Evolutionary conservation across 352 stramenopile genomes (phyloP).

Genomic region (Phytophthora citrophthora): DNA sequence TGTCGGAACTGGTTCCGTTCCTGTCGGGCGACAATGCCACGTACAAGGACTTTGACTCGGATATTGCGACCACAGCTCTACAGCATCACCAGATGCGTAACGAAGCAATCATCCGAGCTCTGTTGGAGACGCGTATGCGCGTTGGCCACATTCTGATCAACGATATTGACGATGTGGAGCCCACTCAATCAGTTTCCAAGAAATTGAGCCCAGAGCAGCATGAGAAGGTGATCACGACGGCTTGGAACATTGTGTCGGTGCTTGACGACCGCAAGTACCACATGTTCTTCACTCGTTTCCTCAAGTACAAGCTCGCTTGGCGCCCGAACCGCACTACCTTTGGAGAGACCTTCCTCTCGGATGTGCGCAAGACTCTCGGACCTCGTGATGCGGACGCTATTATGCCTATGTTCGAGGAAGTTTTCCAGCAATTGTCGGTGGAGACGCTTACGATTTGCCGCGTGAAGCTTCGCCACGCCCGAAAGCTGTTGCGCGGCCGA

Average conservation of each 20-base stretch:
- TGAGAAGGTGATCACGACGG: conserved; percentile 81
- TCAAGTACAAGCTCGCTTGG: conserved; percentile 90
- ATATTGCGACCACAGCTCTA: conserved; percentile 57
- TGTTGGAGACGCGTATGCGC: conserved; percentile 86
- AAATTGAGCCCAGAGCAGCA: conserved; percentile 69
- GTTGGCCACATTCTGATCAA: conserved; percentile 85
- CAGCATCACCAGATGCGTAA: conserved; percentile 86
- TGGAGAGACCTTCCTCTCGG: conserved; percentile 78
- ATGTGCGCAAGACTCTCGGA: conserved; percentile 73
- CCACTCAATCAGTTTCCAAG: conserved; percentile 56
- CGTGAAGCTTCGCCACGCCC: conserved; percentile 75
- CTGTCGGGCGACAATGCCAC: conserved; percentile 81
- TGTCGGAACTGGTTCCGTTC: conserved; percentile 77
- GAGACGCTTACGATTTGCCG: conserved; percentile 88
- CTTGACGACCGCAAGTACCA: conserved; percentile 87
- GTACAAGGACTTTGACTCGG: conserved; percentile 78
- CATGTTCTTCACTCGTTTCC: conserved; percentile 87
- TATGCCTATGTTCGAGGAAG: conserved; percentile 83
- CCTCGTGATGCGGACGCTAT: conserved; percentile 61
- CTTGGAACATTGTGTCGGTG: conserved; percentile 88
- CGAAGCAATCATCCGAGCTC: conserved; percentile 76
- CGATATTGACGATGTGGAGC: conserved; percentile 81
- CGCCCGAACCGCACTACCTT: conserved; percentile 80
- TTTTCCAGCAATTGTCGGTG: conserved; percentile 80
- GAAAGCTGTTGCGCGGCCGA: conserved; percentile 66